A percentile compares a stretch with the other conserved stretches of the same genome.
phyloP scores from a whole-genome alignment of 2,329 filamentous ascomycete species.

The Lachnellula cervina region DNA sequence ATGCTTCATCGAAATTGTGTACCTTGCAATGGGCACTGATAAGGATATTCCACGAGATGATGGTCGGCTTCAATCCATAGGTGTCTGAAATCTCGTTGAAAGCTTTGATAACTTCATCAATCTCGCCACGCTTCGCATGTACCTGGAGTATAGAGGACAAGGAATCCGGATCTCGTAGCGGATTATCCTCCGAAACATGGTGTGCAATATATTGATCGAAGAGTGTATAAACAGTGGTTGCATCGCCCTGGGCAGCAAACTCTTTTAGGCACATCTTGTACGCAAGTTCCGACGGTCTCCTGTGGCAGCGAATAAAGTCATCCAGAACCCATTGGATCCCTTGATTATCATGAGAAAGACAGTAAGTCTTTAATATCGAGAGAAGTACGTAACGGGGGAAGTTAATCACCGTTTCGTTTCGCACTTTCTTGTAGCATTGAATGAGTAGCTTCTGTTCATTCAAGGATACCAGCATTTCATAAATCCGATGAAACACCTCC shows the following conservation, averaged over 20 bases:
- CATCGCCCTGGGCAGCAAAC: constrained; percentile 44
- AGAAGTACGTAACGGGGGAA: constrained; percentile 24
- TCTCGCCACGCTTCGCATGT: constrained; percentile 64
- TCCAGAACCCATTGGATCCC: constrained; percentile 36
- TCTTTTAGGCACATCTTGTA: constrained; percentile 34
- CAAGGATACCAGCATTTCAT: constrained; percentile 17
- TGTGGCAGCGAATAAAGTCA: constrained; percentile 32
- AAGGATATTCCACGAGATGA: constrained; percentile 69
- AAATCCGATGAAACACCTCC: constrained; percentile 15
- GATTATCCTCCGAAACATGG: constrained; percentile 3
- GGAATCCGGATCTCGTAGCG: constrained; percentile 17
- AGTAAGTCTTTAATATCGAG: constrained; percentile 29
- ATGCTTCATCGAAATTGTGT: constrained; percentile 61
- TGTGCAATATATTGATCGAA: constrained; percentile 36
- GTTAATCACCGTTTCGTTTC: constrained; percentile 6
- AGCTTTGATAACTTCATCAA: constrained; percentile 51
- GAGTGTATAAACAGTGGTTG: constrained; percentile 37
- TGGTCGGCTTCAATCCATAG: constrained; percentile 52
- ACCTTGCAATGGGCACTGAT: constrained; percentile 65
- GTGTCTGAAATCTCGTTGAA: constrained; percentile 57
- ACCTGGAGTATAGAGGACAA: constrained; percentile 62
- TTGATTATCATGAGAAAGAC: constrained; percentile 26
- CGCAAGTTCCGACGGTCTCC: constrained; percentile 24
- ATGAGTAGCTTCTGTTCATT: constrained; percentile 18
- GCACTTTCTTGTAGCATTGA: constrained; percentile 22